A percentile compares a stretch with the other conserved stretches of the same genome.
phyloP scores from a whole-genome alignment of 1,284 basidiomycete genomes.

The Mycena sp. region DNA sequence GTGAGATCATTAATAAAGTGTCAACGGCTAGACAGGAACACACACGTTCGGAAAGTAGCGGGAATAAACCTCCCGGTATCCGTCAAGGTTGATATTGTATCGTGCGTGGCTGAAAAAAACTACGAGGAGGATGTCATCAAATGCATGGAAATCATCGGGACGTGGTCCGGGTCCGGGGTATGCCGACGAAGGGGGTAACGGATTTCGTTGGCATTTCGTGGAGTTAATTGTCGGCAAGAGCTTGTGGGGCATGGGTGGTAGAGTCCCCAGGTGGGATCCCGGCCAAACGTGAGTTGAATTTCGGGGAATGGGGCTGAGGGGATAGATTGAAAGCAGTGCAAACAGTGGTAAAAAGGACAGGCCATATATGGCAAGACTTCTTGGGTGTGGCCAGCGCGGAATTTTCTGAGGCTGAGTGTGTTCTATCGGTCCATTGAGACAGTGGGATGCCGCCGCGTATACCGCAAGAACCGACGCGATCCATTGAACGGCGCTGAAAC shows the following conservation, averaged over 20 bases:
- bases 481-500: not conserved
- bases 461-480: not conserved
- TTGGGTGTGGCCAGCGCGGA: not conserved
- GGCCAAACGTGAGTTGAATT: not conserved
- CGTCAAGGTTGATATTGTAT: constrained; percentile 57
- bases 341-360: not conserved
- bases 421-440: not conserved
- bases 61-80: constrained; percentile 54
- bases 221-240: not conserved
- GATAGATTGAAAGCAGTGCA: not conserved
- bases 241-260: constrained; percentile 7
- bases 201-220: not conserved
- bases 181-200: not conserved
- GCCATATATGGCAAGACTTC: not conserved
- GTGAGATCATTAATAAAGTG: not conserved
- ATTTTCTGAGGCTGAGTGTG: not conserved
- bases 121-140: constrained; percentile 55
- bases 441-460: constrained; percentile 2
- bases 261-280: not conserved
- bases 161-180: constrained; percentile 1
- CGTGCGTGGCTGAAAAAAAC: constrained; percentile 62
- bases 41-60: constrained; percentile 61
- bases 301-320: not conserved
- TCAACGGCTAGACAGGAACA: not conserved
- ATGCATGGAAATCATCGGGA: constrained; percentile 37